phyloP scores from a whole-genome alignment of 805 yeast species.

The Candida orba region DNA sequence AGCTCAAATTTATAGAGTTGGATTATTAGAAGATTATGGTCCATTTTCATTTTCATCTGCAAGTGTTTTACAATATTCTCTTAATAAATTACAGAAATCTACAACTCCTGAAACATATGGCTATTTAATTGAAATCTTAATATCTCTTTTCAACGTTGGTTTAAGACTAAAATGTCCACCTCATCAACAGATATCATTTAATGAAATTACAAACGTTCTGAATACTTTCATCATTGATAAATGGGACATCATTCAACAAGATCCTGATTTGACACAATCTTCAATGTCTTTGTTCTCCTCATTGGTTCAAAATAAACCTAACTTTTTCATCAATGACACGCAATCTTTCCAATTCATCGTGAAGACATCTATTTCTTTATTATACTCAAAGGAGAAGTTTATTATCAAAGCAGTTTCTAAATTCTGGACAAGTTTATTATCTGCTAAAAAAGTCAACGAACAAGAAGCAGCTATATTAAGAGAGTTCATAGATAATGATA shows the following conservation, averaged over 20 bases:
- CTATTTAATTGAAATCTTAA: constrained; percentile 15
- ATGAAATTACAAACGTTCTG: constrained; percentile 12
- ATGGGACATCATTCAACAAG: constrained; percentile 30
- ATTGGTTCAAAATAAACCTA: constrained; percentile 42
- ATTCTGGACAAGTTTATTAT: constrained; percentile 45
- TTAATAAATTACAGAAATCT: constrained; percentile 20
- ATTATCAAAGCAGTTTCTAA: constrained; percentile 42
- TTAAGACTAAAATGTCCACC: constrained; percentile 2
- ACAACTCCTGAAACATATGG: constrained; percentile 4
- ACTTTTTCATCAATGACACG: constrained; percentile 34
- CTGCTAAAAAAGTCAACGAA: constrained; percentile 38
- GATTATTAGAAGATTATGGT: constrained; percentile 59
- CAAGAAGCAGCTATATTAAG: constrained; percentile 32
- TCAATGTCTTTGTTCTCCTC: constrained; percentile 45
- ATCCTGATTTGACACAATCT: constrained; percentile 54
- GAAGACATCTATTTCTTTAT: constrained; percentile 23
- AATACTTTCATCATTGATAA: constrained; percentile 14
- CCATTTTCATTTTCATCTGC: constrained; percentile 52
- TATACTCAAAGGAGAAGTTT: constrained; percentile 40
- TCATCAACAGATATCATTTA: constrained; percentile 6
- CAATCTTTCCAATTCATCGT: constrained; percentile 21
- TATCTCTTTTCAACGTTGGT: constrained; percentile 15
- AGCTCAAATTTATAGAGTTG: constrained; percentile 54
- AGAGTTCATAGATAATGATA: constrained; percentile 25
- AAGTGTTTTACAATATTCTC: constrained; percentile 34